These are phyloP conservation scores for Teratosphaeria viscida DNA, from an alignment of 2,329 filamentous ascomycete genomes.

Conservation along the genomic window DNA sequence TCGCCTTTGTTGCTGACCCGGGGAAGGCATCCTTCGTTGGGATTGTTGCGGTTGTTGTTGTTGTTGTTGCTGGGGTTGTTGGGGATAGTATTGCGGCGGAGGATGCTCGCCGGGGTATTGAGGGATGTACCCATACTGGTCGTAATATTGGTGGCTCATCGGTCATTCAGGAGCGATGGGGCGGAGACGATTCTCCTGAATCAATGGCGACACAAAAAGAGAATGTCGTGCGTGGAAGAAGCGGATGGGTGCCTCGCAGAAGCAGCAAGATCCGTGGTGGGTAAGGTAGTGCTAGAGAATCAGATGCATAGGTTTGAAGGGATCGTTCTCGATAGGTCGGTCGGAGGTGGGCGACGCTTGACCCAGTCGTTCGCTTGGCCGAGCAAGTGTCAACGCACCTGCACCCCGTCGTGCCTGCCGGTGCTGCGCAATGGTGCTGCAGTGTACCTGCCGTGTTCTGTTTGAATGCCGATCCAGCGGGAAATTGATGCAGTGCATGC, in stretches of 20 bases:
- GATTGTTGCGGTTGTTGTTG: background rate
- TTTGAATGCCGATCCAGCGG: background rate
- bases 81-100: background rate
- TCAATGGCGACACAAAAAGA: background rate
- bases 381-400: background rate
- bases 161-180: background rate
- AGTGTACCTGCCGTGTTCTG: conserved; percentile 1
- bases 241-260: background rate
- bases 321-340: background rate
- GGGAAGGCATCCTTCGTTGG: conserved; percentile 1
- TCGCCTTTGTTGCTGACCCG: background rate
- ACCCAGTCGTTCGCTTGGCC: background rate
- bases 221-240: background rate
- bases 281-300: background rate
- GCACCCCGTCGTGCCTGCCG: background rate
- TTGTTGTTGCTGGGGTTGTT: background rate
- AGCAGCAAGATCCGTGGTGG: background rate
- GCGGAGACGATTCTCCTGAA: background rate
- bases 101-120: conserved; percentile 3
- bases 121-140: conserved; percentile 6
- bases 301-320: background rate
- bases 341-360: background rate
- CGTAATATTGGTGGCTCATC: conserved; percentile 8
- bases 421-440: background rate
- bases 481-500: background rate